Conservation (phyloP, 352 stramenopile species). For the Blastocystis sp. region DNA sequence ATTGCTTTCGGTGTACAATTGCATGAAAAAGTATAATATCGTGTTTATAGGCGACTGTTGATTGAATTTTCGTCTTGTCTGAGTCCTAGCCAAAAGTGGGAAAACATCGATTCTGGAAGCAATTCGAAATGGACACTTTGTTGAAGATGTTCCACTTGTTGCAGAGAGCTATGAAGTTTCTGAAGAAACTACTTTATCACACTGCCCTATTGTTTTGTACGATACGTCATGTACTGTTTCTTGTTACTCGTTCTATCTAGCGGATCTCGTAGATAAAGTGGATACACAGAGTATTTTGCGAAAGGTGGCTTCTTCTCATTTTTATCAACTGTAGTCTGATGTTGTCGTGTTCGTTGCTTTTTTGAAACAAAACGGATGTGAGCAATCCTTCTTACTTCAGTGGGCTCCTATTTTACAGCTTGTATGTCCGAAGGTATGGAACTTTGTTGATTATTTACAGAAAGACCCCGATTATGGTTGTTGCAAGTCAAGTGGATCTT, state of each 20-base stretch:
- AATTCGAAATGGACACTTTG: background rate
- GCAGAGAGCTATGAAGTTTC: background rate
- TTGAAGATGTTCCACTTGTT: background rate
- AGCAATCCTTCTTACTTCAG: background rate
- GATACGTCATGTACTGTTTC: conserved; percentile 6
- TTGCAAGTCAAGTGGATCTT: background rate
- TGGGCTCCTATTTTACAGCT: background rate
- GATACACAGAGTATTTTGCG: background rate
- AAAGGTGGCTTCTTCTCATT: background rate
- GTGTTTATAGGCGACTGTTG: conserved; percentile 26
- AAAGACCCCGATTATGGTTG: background rate
- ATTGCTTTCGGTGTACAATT: background rate
- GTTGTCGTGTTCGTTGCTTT: background rate
- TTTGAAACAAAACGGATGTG: background rate
- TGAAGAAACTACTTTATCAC: background rate
- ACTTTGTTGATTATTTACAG: background rate
- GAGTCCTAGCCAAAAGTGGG: conserved; percentile 10
- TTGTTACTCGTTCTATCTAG: background rate
- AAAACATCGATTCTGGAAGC: background rate
- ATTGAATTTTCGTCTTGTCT: background rate
- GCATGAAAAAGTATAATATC: background rate
- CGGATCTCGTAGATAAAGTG: background rate
- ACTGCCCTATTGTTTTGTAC: background rate
- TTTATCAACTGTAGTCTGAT: background rate
- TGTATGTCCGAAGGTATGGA: background rate